Conservation (phyloP, 768 basidiomycete genomes). For the Sporobolomyces phaffii region DNA sequence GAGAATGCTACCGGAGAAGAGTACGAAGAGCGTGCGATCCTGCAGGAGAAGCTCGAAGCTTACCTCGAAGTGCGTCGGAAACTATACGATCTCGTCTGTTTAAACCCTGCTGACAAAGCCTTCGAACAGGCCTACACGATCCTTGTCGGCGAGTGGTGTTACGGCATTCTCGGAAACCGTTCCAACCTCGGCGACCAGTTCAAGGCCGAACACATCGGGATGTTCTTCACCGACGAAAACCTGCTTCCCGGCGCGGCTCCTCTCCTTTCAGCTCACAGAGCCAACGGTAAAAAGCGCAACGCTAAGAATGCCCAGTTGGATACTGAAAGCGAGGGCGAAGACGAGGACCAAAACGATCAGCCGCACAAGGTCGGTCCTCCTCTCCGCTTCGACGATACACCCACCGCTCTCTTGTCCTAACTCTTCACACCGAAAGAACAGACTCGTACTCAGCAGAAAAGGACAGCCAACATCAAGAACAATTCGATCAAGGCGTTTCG, state of each 20-base stretch:
- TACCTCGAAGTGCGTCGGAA: conserved; percentile 36
- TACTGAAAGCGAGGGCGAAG: neutral
- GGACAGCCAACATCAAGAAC: conserved; percentile 20
- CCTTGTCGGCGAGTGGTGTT: conserved; percentile 20
- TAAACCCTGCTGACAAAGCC: neutral
- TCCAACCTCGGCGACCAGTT: neutral
- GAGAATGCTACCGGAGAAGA: conserved; percentile 39
- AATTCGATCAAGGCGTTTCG: conserved; percentile 12
- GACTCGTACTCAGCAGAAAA: conserved; percentile 10
- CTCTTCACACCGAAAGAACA: neutral
- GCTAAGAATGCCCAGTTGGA: neutral
- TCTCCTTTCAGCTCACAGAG: neutral
- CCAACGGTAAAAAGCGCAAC: neutral
- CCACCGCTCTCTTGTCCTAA: too few relatives aligned
- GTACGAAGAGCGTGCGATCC: conserved; percentile 37
- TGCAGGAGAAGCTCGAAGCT: conserved; percentile 37
- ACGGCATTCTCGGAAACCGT: conserved; percentile 3
- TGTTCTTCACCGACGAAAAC: conserved; percentile 12
- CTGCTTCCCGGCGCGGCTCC: too few relatives aligned
- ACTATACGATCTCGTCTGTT: too few relatives aligned
- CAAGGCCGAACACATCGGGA: conserved; percentile 6
- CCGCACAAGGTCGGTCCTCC: neutral
- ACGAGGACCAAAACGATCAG: neutral
- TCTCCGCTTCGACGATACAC: too few relatives aligned
- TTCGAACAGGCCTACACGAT: conserved; percentile 6